Base-by-base conservation (phyloP, 2,329 filamentous ascomycete species). In the Phialemonium atrogriseum region DNA sequence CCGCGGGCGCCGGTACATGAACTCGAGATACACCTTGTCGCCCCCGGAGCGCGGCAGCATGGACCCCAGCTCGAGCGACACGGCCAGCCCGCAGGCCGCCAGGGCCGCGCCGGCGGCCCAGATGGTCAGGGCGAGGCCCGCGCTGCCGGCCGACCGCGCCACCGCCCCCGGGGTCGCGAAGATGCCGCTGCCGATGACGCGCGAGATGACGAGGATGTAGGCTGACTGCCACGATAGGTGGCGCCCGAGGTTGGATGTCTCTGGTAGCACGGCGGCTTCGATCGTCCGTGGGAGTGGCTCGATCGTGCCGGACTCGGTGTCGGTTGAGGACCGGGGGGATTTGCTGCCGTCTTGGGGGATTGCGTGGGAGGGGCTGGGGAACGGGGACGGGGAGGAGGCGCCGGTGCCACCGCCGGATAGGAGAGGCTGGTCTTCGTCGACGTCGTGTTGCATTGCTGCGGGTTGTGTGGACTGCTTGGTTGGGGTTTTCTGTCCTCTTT, bases 131-230 rank as follows among this genome's bases (percentile, higher is more conserved):
- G 76, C 67, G 3, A 84, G 54, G 0, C 78, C 79, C 0, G 79
- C 64, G 34, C 78, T 84, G 2, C 81, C 81, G 2, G 77, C 73
- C 0, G 73, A 69, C 22, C 73, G 68, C 4, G 82, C 63, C 30
- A 86, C 81, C 5, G 77, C 67, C 0, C 75, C 79, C 0, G 77
- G 80, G 0, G 78, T 83, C 1, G 80, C 78, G 45, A 84, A 85
- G 40, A 85, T 82, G 16, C 79, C 80, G 44, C 69, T 78, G 10
- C 79, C 79, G 18, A 84, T 76, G 5, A 84, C 76, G 10, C 78
- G 67, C 2, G 75, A 80, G 16, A 83, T 76, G 7, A 80, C 73
- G 13, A 83, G 62, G 33, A 83, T 76, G 48, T 77, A 81, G 2
- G 74, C 73, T 43, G 70, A 77, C 16, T 63, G 60, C 74, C 77